Evolutionary conservation across 106 monocot genomes (phyloP), one percentile per base, ranked within the genome.

Genomic region (Acorus calamus): DNA sequence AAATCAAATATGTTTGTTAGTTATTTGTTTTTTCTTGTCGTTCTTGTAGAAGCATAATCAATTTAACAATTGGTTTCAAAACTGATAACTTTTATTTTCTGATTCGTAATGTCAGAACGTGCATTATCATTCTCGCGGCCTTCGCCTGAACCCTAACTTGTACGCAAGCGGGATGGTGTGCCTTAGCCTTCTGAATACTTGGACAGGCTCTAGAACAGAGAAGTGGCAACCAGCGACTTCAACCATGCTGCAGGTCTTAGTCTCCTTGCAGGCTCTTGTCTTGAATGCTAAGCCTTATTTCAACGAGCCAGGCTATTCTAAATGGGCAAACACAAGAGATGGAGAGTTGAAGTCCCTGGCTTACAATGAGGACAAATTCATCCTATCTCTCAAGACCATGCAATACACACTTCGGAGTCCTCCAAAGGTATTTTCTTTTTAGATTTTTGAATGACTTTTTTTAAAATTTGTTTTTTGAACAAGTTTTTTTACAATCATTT

Each of bases 251-350:
- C 80, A 80, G 61, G 70, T 80, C 7, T 56, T 80, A 7, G 66
- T 80, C 4, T 80, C 80, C 1, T 71, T 80, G 43, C 80, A 80
- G 56, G 80, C 71, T 59, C 67, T 80, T 12, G 67, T 80, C 5
- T 65, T 80, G 14, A 80, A 80, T 54, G 60, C 60, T 2, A 71
- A 75, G 11, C 80, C 80, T 8, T 80, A 71, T 67, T 80, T 80
- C 63, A 80, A 80, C 11, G 80, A 80, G 59, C 75, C 74, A 2
- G 74, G 74, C 14, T 75, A 53, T 68, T 67, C 56, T 46, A 54
- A 11, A 14, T 42, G 46, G 8, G 60, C 60, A 7, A 53, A 53
- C 10, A 75, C 47, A 46, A 10, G 3, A 7, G n/a, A 42, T 6
- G 74, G 74, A 48, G 67, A 62, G 42, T 9, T n/a, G 55, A 61